Conservation (phyloP, 1,139 yeast species). For the Pneumocystis jirovecii region DNA sequence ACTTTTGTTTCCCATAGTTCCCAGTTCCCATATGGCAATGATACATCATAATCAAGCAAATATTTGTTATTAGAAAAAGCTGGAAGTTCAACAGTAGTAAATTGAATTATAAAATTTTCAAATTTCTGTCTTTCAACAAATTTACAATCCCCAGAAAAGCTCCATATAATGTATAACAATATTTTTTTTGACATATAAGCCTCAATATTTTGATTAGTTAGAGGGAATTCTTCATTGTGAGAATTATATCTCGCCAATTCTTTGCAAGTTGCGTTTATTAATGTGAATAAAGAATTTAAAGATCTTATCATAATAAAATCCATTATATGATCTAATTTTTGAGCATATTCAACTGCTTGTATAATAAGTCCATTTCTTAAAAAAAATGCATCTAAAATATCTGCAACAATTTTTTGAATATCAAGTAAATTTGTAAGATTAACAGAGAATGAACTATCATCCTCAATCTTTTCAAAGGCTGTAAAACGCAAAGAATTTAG, state of each 20-base stretch:
- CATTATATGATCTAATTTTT: slow-evolving; percentile 39
- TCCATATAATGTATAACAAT: slow-evolving; percentile 44
- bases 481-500: slow-evolving; percentile 15
- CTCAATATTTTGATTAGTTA: slow-evolving; percentile 18
- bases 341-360: slow-evolving; percentile 18
- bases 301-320: slow-evolving; percentile 30
- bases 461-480: slow-evolving; percentile 21
- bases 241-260: slow-evolving; percentile 16
- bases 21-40: slow-evolving; percentile 39
- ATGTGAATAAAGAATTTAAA: slow-evolving; percentile 27
- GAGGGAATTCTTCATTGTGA: slow-evolving; percentile 19
- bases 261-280: slow-evolving; percentile 19
- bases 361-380: neutral
- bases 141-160: slow-evolving; percentile 50
- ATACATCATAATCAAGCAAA: slow-evolving; percentile 35
- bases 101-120: slow-evolving; percentile 24
- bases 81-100: slow-evolving; percentile 8
- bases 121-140: slow-evolving; percentile 31
- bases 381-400: neutral
- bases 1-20: slow-evolving; percentile 33
- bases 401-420: slow-evolving; percentile 7
- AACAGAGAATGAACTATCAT: slow-evolving; percentile 18
- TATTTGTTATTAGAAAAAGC: slow-evolving; percentile 2
- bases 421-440: neutral
- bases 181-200: slow-evolving; percentile 29